Evolutionary conservation across 306 rosid species (phyloP), one percentile per base, ranked within the genome.

Genomic region (Mucuna pruriens): DNA sequence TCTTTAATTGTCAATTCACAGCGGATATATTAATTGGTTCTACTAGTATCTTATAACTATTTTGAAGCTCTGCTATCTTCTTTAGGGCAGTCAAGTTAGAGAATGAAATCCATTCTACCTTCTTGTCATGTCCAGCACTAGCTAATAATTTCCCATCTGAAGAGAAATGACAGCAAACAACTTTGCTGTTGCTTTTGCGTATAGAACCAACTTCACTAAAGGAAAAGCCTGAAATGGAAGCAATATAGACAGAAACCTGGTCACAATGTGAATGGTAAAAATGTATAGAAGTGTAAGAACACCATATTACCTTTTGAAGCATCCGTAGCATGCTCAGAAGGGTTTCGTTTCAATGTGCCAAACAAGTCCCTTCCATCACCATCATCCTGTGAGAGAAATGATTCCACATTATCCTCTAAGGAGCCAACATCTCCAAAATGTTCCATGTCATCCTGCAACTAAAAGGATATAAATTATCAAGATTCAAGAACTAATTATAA

Each of bases 111-210:
- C 79, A 61, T 83, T 83, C 66, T 91, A 95, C 98, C 98, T 91
- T 95, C 86, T 92, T 92, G 91, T 95, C 98, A 86, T 95, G 98
- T 62, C 98, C 98, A 66, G 97, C 97, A 88, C 98, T 92, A 64
- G 98, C 98, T 76, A 95, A 85, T 72, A 95, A 60, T 80, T 95
- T 95, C 65, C 98, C 98, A 89, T 95, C 98, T 46, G 98, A 91
- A 69, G 98, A 95, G 88, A 95, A 95, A 87, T 95, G 97, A 72
- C 98, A 95, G 87, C 95, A 92, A 69, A 85, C 91, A 85, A 95
- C 97, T 90, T 95, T 91, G 84, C 89, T 83, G 72, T 84, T 92
- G 86, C 97, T 91, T 86, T 89, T 90, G 80, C 97, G 90, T 67
- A 92, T 90, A 75, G 91, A 91, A 84, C 92, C 74, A 72, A 91